These are phyloP conservation scores for Tagetes erecta DNA, from an alignment of 129 eudicot genomes.

Conservation along the genomic window DNA sequence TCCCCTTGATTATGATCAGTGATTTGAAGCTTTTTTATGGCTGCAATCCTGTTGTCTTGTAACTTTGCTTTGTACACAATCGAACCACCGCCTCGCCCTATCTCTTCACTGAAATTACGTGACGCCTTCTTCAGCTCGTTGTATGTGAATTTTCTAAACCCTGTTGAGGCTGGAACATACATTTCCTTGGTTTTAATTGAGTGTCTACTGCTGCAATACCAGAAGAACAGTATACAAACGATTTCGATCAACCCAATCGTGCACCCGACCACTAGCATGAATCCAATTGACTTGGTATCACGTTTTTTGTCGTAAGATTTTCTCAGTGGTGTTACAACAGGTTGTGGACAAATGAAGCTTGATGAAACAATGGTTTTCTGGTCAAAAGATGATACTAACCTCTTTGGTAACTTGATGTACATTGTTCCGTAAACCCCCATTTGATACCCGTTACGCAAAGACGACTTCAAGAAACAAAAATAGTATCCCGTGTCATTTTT, in stretches of 20 bases:
- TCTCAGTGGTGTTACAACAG: background rate
- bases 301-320: background rate
- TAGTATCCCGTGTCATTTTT: background rate
- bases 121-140: slow-evolving; percentile 32
- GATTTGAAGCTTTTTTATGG: slow-evolving; percentile 31
- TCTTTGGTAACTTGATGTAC: slow-evolving; percentile 38
- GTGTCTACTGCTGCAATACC: slow-evolving; percentile 18
- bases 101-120: slow-evolving; percentile 34
- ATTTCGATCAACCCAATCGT: slow-evolving; percentile 29
- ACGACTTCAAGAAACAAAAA: slow-evolving; percentile 33
- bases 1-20: slow-evolving; percentile 19
- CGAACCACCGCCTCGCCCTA: slow-evolving; percentile 45
- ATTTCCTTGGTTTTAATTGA: slow-evolving; percentile 9
- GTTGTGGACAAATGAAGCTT: slow-evolving; percentile 19
- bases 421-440: background rate
- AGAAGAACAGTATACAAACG: slow-evolving; percentile 4
- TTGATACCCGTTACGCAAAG: slow-evolving; percentile 35
- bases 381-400: background rate
- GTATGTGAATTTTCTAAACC: slow-evolving; percentile 31
- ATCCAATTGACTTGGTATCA: background rate
- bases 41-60: slow-evolving; percentile 38
- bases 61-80: slow-evolving; percentile 39
- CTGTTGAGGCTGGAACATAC: slow-evolving; percentile 33
- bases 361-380: background rate
- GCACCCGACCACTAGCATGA: slow-evolving; percentile 25